Base-by-base conservation (phyloP, 805 yeast species). In the Scheffersomyces coipomensis region DNA sequence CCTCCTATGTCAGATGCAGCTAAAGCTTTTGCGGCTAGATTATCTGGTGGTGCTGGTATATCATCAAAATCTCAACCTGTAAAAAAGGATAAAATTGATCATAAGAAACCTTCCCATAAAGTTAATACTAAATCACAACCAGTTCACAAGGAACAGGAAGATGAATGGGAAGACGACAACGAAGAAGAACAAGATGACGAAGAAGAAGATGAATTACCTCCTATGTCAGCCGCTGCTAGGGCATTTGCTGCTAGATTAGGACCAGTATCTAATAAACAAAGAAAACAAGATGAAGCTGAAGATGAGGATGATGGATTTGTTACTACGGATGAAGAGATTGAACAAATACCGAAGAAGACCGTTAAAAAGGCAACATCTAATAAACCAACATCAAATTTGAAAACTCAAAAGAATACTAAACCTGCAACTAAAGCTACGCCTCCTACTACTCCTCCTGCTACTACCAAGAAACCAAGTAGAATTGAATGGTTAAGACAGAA, bases 1-100 rank as follows among this genome's bases (percentile, higher is more conserved):
- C 51, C 49, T 1, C 61, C 63, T 2, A 53, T 63, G 65, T 46
- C 62, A 0, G 53, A 49, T 2, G 70, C 69, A 3, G 71, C 58
- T 3, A 46, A 45, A 39, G 48, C 59, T 10, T 51, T 66, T 37
- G 71, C 71, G 2, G 52, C 60, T 3, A 52, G 70, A 24, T 34
- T 64, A 33, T 5, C 27, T 5, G 12, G 13, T 9, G 12, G 12
- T 11, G 34, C 45, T 1, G 39, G 38, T 4, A 38, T 42, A 13
- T 4, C 27, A 11, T 34, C 41, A 4, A 30, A 16, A 24, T 15
- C 15, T 13, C 18, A 19, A 29, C 37, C 6, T 10, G 5, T n/a
- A 2, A 17, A 19, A 19, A 26, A 11, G 26, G 8, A 3, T 13
- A 6, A 9, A 15, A 13, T 22, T 23, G 13, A 22, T 16, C 3